Base-by-base conservation (phyloP, 2,329 filamentous ascomycete species). In the Bimuria novae-zelandiae region DNA sequence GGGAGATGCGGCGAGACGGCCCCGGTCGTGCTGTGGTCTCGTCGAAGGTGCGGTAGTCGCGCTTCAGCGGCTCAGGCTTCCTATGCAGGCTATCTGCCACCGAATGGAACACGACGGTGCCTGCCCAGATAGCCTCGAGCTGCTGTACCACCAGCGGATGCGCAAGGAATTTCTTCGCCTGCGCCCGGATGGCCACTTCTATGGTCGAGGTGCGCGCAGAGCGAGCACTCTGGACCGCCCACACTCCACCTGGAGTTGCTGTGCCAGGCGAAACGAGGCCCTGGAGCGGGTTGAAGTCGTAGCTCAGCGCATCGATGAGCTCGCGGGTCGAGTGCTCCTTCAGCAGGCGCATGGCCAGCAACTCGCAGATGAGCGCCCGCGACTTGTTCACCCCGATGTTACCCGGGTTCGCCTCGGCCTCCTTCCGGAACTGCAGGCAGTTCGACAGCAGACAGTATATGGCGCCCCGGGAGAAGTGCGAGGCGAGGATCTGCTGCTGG, bases 111-210 rank as follows among this genome's bases (percentile, higher is more conserved):
- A 94, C 92, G 60, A 97, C 94, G 16, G 89, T 93, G 23, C 93
- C 93, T 17, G 91, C 93, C 93, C 93, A 97, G 56, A 97, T 96
- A 39, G 92, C 92, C 73, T 97, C 92, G n/a, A 97, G 80, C 69
- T 97, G 92, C 72, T 95, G 91, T 7, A 97, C 89, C 0, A 97
- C 92, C 3, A 97, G 80, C 0, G 93, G 92, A 68, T 97, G 92
- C 7, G 93, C 89, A 4, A 97, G 80, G 63, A 97, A 96, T 62
- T 91, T 88, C 76, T 97, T 97, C 19, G 93, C 90, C 57, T 92
- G 92, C 17, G 92, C 91, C 61, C 91, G 86, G 65, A 97, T 97
- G 55, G 93, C 92, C 52, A 97, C 87, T 76, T 97, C 93, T 27
- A 97, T 83, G 7, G 92, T 92, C 7, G 92, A 97, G 14, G 93